Evolutionary conservation across 1,139 yeast species (phyloP).

Genomic region (Meyerozyma smithsonii): DNA sequence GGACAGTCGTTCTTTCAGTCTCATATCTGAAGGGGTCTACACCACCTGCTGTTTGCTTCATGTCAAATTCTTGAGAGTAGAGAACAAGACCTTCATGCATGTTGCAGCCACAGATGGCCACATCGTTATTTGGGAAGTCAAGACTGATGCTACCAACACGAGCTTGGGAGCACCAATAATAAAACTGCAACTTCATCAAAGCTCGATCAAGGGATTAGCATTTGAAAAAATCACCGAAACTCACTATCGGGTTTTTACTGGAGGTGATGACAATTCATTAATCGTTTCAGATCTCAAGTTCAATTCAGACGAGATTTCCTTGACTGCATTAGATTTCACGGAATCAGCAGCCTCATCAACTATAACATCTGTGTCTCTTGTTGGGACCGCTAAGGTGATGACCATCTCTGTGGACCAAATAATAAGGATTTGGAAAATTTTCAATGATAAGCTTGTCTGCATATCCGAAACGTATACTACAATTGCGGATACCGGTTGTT

Average conservation of each 20-base stretch:
- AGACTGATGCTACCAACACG: conserved; percentile 10
- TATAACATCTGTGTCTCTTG: conserved; percentile 56
- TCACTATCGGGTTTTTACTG: conserved; percentile 49
- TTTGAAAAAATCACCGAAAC: conserved; percentile 12
- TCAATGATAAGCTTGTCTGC: conserved; percentile 27
- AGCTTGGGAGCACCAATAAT: conserved; percentile 25
- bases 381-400: conserved; percentile 23
- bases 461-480: conserved; percentile 58
- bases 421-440: conserved; percentile 56
- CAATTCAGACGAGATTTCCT: conserved; percentile 12
- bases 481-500: conserved; percentile 85
- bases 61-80: conserved; percentile 41
- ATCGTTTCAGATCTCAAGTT: conserved; percentile 36
- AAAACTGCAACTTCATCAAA: conserved; percentile 67
- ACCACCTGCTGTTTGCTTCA: conserved; percentile 73
- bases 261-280: conserved; percentile 90
- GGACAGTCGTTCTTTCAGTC: conserved; percentile 29
- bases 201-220: conserved; percentile 60
- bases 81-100: conserved; percentile 31
- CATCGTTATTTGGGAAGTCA: conserved; percentile 56
- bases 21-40: conserved; percentile 49
- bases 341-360: conserved; percentile 80
- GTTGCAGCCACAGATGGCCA: conserved; percentile 83
- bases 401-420: conserved; percentile 78
- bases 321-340: conserved; percentile 27